Conservation (phyloP, 306 rosid genomes). For the Nissolia schottii region DNA sequence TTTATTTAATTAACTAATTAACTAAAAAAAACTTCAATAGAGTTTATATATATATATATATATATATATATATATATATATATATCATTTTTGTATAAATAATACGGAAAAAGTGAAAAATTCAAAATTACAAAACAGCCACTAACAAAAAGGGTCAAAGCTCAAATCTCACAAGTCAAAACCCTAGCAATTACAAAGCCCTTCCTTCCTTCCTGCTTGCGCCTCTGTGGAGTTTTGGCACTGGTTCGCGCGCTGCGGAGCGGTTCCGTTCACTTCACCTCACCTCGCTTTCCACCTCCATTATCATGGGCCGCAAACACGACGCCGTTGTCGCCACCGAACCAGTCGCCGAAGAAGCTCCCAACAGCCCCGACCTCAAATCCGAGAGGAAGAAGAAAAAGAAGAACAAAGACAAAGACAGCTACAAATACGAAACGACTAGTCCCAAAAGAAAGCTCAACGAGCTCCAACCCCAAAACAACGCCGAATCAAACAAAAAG, state of each 20-base stretch:
- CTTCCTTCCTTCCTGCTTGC: neutral
- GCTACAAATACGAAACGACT: constrained; percentile 18
- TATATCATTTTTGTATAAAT: too few relatives aligned
- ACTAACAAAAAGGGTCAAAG: neutral
- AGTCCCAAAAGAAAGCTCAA: constrained; percentile 56
- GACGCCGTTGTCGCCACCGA: constrained; percentile 30
- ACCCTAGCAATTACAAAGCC: constrained; percentile 45
- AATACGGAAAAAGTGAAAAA: too few relatives aligned
- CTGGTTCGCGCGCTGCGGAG: constrained; percentile 24
- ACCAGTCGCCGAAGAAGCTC: constrained; percentile 36
- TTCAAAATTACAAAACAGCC: too few relatives aligned
- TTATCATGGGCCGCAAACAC: constrained; percentile 63
- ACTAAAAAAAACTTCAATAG: too few relatives aligned
- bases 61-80: too few relatives aligned
- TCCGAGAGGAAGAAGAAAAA: constrained; percentile 49
- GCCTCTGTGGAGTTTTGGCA: neutral
- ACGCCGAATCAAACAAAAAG: constrained; percentile 34
- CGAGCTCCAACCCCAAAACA: constrained; percentile 24
- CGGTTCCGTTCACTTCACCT: neutral
- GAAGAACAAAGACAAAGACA: constrained; percentile 40
- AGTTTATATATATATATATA: too few relatives aligned
- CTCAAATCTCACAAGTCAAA: constrained; percentile 41
- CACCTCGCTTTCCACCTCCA: neutral
- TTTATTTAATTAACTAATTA: too few relatives aligned
- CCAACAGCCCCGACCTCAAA: constrained; percentile 20